These are phyloP conservation scores for Penicillium italicum DNA, from an alignment of 2,329 filamentous ascomycete species.

Conservation along the genomic window DNA sequence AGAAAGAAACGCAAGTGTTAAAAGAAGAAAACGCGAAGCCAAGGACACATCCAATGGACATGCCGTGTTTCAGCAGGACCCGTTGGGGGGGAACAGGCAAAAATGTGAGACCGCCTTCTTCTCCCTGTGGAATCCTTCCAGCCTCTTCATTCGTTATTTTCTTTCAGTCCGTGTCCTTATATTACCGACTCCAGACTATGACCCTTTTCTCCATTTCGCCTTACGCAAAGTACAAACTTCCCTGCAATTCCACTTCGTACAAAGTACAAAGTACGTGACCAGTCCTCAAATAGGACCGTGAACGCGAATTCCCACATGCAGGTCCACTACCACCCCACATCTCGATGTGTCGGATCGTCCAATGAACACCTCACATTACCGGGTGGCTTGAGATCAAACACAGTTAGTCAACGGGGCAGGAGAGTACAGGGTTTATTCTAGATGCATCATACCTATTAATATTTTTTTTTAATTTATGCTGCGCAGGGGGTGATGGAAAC, in stretches of 20 bases:
- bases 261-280: background rate
- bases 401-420: background rate
- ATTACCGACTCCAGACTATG: background rate
- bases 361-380: background rate
- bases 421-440: background rate
- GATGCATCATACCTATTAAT: background rate
- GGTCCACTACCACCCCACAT: slow-evolving; percentile 2
- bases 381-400: slow-evolving; percentile 4
- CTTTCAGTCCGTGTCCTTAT: background rate
- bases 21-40: background rate
- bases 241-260: background rate
- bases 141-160: background rate
- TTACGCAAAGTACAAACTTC: too few species aligned
- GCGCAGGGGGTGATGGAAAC: background rate
- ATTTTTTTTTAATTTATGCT: background rate
- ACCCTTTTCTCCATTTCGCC: background rate
- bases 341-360: background rate
- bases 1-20: background rate
- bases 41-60: background rate
- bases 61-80: slow-evolving; percentile 20
- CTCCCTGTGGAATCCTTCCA: slow-evolving; percentile 5
- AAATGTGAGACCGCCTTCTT: slow-evolving; percentile 25
- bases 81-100: slow-evolving; percentile 13
- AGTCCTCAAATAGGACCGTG: background rate
- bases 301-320: background rate